A percentile compares a stretch with the other conserved stretches of the same genome.
Conservation (phyloP, 2,329 filamentous ascomycete genomes). For the Plectosphaerella plurivora region DNA sequence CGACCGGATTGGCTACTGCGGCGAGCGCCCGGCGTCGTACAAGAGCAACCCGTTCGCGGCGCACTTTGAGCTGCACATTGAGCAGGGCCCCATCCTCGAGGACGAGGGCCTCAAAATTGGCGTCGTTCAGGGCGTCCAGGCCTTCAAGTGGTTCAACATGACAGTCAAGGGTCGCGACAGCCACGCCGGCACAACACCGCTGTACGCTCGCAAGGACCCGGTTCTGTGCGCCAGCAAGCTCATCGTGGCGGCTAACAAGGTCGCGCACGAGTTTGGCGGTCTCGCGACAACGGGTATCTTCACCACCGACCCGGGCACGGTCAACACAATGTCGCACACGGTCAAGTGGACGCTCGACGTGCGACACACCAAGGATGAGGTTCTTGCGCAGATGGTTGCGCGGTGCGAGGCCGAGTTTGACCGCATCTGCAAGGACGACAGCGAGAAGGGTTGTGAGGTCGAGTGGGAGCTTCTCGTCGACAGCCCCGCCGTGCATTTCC, state of each 20-base stretch:
- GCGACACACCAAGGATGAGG: conserved; percentile 49
- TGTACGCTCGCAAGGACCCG: conserved; percentile 23
- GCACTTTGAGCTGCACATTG: conserved; percentile 45
- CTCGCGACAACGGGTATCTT: conserved; percentile 24
- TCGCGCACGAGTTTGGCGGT: conserved; percentile 17
- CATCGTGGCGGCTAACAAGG: conserved; percentile 20
- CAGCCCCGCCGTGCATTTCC: conserved; percentile 57
- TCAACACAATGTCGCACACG: conserved; percentile 64
- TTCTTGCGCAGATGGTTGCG: conserved; percentile 46
- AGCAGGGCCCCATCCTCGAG: conserved; percentile 4
- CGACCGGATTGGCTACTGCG: conserved; percentile 67
- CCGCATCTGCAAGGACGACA: conserved; percentile 45
- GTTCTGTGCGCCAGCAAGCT: conserved; percentile 26
- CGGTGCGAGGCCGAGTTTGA: conserved; percentile 33
- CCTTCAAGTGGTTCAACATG: conserved; percentile 25
- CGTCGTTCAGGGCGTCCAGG: conserved; percentile 25
- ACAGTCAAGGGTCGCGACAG: conserved; percentile 21
- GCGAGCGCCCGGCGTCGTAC: conserved; percentile 30
- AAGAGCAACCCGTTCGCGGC: conserved; percentile 55
- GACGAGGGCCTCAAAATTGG: conserved; percentile 18
- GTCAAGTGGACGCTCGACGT: conserved; percentile 66
- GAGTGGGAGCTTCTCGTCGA: conserved; percentile 58
- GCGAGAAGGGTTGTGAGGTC: conserved; percentile 48
- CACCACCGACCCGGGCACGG: conserved; percentile 46
- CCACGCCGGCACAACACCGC: conserved; percentile 24